phyloP scores from a whole-genome alignment of 495 filamentous ascomycete genomes.

The Penicillium lagena region DNA sequence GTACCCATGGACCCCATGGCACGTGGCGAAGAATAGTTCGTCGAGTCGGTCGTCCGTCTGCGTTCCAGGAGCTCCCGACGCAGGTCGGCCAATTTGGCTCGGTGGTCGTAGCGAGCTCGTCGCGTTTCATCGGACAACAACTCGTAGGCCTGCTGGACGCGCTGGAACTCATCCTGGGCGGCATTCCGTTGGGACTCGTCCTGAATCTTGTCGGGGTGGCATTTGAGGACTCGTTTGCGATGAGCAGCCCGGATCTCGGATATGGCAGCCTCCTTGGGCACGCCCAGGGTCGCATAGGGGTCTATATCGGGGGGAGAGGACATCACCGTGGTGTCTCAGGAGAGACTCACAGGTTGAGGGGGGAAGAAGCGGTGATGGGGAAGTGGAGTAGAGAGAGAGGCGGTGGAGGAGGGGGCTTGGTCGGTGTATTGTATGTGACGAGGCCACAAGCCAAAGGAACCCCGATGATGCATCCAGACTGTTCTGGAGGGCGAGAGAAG shows the following conservation, averaged over 20 bases:
- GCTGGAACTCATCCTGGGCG: slow-evolving; percentile 83
- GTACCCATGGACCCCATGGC: slow-evolving; percentile 10
- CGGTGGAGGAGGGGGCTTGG: slow-evolving; percentile 7
- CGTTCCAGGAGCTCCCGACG: slow-evolving; percentile 44
- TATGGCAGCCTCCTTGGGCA: slow-evolving; percentile 67
- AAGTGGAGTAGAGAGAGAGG: slow-evolving; percentile 13
- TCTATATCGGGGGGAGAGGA: slow-evolving; percentile 59
- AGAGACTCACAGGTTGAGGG: slow-evolving; percentile 1
- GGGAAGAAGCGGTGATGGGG: slow-evolving; percentile 9
- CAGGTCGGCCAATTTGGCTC: slow-evolving; percentile 56
- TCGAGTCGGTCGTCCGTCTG: slow-evolving; percentile 16
- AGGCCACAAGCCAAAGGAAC: slow-evolving; percentile 7
- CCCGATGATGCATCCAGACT: slow-evolving; percentile 16
- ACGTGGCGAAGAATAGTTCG: slow-evolving; percentile 12
- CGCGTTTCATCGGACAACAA: slow-evolving; percentile 73
- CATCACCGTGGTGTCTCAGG: slow-evolving; percentile 38
- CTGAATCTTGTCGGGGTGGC: slow-evolving; percentile 92
- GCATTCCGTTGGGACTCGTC: slow-evolving; percentile 59
- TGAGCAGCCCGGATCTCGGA: slow-evolving; percentile 73
- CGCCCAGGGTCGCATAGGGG: slow-evolving; percentile 76
- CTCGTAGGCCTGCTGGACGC: slow-evolving; percentile 91
- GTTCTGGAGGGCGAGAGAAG: slow-evolving; percentile 9
- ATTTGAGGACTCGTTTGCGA: slow-evolving; percentile 88
- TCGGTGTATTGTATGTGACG: slow-evolving; percentile 7
- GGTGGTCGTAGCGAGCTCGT: slow-evolving; percentile 70